Evolutionary conservation across 345 rosid species (phyloP), one percentile per base, ranked within the genome.

Genomic region (Nasturtium officinale): DNA sequence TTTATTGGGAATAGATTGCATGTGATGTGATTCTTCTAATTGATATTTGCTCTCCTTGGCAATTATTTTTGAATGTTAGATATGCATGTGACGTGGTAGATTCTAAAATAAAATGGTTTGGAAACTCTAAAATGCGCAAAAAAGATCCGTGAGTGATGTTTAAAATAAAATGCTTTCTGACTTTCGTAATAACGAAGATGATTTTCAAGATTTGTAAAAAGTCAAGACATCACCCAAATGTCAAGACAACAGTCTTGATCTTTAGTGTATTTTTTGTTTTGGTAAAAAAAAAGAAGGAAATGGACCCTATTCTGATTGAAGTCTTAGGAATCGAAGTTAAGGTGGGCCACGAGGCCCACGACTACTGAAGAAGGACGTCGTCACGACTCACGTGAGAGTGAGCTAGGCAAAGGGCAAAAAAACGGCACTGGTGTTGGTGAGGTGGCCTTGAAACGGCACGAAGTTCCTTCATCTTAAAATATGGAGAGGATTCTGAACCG

Each of bases 371-470:
- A 21, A 50, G 29, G 55, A 10, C 29, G 29, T 8, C 3, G 10
- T 51, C 30, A 21, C n/a, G n/a, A n/a, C n/a, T n/a, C n/a, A n/a
- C 55, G 29, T 51, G 55, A 45, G 50, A 45, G 20, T 45, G 50
- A 12, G 5, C n/a, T 12, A 48, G 13, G 26, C 26, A 18, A 48
- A 48, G 12, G 1, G 54, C 26, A 13, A 48, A 20, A 18, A 20
- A 48, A 48, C 25, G 28, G 54, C 25, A 48, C 25, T 43, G 33
- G 58, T 25, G 12, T 15, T 25, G 1, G 5, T 20, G 3, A 42
- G 17, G 7, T 42, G 47, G 17, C 3, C 9, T 4, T 35, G 30
- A 61, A 64, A 47, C 69, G 69, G 69, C 69, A 64, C 29, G 9
- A 43, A 28, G 48, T 40, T 40, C 20, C 33, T 8, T 58, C 29